A percentile compares a stretch with the other conserved stretches of the same genome.
Evolutionary conservation across 2,329 filamentous ascomycete genomes (phyloP).

Genomic region (Calonectria naviculata): DNA sequence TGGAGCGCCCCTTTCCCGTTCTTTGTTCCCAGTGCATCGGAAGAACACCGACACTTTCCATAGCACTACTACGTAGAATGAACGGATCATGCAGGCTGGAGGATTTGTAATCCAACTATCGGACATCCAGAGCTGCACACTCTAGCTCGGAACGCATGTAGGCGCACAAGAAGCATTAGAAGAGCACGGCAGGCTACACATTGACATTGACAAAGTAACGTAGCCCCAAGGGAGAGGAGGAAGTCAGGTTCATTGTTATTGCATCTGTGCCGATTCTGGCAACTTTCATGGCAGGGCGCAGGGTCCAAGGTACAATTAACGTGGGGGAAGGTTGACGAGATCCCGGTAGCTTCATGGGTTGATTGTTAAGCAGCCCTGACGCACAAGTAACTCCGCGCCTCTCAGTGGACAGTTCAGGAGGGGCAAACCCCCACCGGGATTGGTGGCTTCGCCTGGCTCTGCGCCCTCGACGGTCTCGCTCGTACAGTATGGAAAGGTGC

Average conservation of each 20-base stretch:
- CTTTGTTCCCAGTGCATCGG: conserved; percentile 2
- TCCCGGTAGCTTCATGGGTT: conserved; percentile 33
- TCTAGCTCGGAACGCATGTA: not conserved
- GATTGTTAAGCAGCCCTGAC: conserved; percentile 38
- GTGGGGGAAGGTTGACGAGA: conserved; percentile 32
- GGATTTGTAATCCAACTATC: conserved; percentile 3
- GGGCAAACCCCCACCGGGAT: not conserved
- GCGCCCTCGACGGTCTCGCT: not conserved
- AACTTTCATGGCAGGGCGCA: not conserved
- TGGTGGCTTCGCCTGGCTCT: conserved; percentile 3
- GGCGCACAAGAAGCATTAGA: not conserved
- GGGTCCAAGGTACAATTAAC: conserved; percentile 11
- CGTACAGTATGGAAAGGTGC: not conserved
- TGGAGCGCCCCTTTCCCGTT: conserved; percentile 18
- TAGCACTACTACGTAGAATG: not conserved
- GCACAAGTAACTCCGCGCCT: not conserved
- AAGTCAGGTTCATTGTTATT: not conserved
- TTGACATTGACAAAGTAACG: not conserved
- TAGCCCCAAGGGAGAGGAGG: not conserved
- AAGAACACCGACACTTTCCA: conserved; percentile 18
- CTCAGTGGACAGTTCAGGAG: conserved; percentile 12
- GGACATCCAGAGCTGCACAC: not conserved
- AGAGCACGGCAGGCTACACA: not conserved
- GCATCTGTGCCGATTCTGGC: not conserved
- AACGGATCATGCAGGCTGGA: not conserved